Evolutionary conservation across 768 basidiomycete genomes (phyloP).

Genomic region (Suillus lakei): DNA sequence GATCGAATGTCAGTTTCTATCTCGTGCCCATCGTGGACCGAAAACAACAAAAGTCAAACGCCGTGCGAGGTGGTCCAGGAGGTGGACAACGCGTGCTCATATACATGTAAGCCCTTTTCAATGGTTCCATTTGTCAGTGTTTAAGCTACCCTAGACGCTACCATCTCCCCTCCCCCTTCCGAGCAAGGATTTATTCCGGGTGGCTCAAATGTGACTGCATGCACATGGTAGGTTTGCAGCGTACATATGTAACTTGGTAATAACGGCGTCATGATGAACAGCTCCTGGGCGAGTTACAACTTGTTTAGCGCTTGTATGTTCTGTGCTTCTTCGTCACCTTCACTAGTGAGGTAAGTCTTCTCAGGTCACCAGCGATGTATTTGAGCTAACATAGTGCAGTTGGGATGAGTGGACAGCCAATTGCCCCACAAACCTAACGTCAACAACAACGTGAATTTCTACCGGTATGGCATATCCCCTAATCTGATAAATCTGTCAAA

Average conservation of each 20-base stretch:
- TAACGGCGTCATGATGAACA: constrained; percentile 2
- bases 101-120: constrained; percentile 18
- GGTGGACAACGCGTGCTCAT: constrained; percentile 25
- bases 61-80: constrained; percentile 24
- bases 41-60: constrained; percentile 17
- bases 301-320: constrained; percentile 31
- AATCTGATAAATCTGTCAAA: constrained; percentile 1
- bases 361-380: neutral
- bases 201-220: constrained; percentile 18
- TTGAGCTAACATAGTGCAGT: constrained; percentile 17
- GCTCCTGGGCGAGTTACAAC: constrained; percentile 37
- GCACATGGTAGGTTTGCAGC: constrained; percentile 26
- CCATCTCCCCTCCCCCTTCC: neutral
- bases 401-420: constrained; percentile 24
- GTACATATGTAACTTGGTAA: neutral
- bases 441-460: constrained; percentile 22
- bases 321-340: constrained; percentile 19
- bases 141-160: neutral
- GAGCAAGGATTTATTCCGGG: constrained; percentile 23
- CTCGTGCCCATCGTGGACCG: constrained; percentile 13
- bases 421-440: constrained; percentile 21
- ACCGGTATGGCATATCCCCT: neutral
- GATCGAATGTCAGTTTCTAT: neutral
- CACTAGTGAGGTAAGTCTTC: constrained; percentile 20
- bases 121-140: neutral